Conservation (phyloP, 1,284 basidiomycete genomes). For the Pisolithus thermaeus region DNA sequence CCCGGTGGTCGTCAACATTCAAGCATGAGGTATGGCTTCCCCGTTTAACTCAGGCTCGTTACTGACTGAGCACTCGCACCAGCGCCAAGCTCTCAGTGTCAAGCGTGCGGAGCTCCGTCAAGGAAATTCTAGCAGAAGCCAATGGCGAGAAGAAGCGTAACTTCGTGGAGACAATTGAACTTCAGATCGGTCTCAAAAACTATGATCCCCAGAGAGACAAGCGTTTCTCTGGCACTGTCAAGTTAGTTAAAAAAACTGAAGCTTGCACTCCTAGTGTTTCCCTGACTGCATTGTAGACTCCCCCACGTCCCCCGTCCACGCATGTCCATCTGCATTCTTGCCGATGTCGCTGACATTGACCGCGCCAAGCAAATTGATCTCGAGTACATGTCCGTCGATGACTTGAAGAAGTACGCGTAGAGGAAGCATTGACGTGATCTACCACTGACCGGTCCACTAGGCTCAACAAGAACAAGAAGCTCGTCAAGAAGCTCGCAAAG, state of each 20-base stretch:
- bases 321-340: conserved; percentile 99
- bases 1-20: conserved; percentile 10
- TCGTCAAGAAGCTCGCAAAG: conserved; percentile 99
- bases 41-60: background rate
- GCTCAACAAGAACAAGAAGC: conserved; percentile 99
- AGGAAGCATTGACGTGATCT: background rate
- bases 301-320: conserved; percentile 96
- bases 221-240: conserved; percentile 97
- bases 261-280: background rate
- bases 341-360: conserved; percentile 98
- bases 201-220: conserved; percentile 95
- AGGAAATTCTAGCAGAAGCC: conserved; percentile 74
- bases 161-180: conserved; percentile 90
- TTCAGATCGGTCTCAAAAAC: conserved; percentile 97
- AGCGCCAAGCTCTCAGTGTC: conserved; percentile 85
- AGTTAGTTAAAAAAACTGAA: conserved; percentile 41
- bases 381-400: conserved; percentile 99
- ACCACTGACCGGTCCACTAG: conserved; percentile 30
- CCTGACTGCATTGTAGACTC: conserved; percentile 48
- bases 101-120: conserved; percentile 97
- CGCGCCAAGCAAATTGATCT: conserved; percentile 96
- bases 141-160: conserved; percentile 83
- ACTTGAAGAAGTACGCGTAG: conserved; percentile 87
- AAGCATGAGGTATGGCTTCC: conserved; percentile 26
- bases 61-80: conserved; percentile 7